phyloP scores from a whole-genome alignment of 2,329 filamentous ascomycete genomes.

The Aspergillus ustus region DNA sequence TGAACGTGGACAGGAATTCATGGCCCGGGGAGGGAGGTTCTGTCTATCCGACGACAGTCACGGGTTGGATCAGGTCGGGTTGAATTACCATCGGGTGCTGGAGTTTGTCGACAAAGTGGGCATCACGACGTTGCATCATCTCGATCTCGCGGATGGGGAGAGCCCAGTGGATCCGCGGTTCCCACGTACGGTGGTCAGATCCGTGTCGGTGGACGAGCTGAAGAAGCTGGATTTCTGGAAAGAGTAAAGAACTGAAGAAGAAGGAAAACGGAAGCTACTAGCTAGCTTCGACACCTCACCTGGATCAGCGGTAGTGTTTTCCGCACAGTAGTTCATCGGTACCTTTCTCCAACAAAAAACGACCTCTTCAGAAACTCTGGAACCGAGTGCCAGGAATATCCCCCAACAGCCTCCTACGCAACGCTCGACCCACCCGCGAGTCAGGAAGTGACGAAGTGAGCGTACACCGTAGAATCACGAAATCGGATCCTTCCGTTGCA shows the following conservation, averaged over 20 bases:
- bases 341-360: neutral
- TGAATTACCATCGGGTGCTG: conserved; percentile 75
- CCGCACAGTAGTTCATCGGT: neutral
- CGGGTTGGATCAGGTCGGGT: conserved; percentile 81
- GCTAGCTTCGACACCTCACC: neutral
- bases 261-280: neutral
- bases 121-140: conserved; percentile 45
- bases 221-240: conserved; percentile 40
- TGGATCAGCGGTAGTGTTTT: neutral
- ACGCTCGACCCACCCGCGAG: neutral
- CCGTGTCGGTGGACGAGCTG: conserved; percentile 40
- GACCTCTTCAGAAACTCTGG: neutral
- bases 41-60: conserved; percentile 96
- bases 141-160: conserved; percentile 34
- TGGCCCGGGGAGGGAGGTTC: conserved; percentile 75
- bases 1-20: conserved; percentile 63
- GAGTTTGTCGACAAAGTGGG: conserved; percentile 65
- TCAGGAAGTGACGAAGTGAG: neutral
- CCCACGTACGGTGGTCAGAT: conserved; percentile 39
- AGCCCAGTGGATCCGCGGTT: conserved; percentile 40
- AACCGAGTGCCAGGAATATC: neutral
- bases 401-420: neutral
- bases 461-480: conserved; percentile 14
- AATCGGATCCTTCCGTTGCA: conserved; percentile 6
- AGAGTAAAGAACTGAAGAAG: neutral